These are phyloP conservation scores for Verticillium dahliae DNA, from an alignment of 2,329 filamentous ascomycete species.

Conservation along the genomic window DNA sequence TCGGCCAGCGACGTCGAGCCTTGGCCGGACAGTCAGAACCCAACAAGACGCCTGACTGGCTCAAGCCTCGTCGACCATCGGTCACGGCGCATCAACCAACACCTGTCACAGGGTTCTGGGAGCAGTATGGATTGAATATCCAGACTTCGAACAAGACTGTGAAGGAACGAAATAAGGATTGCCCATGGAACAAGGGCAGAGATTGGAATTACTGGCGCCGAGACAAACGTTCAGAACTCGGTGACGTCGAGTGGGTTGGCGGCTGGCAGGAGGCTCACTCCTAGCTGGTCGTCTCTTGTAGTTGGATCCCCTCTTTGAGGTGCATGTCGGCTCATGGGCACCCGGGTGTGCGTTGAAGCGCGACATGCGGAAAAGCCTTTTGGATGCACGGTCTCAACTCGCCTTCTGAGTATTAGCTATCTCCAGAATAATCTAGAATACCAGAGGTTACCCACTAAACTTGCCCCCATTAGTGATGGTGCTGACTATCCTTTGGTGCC, in stretches of 20 bases:
- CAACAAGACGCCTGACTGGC: constrained; percentile 34
- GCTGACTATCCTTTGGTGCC: no score
- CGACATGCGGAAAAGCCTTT: constrained; percentile 1
- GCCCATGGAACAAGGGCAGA: constrained; percentile 51
- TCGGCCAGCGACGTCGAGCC: constrained; percentile 77
- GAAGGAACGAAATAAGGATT: constrained; percentile 44
- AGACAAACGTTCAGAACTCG: constrained; percentile 60
- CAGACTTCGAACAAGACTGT: constrained; percentile 28
- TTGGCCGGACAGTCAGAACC: constrained; percentile 45
- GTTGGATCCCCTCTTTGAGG: constrained; percentile 36
- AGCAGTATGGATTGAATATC: constrained; percentile 26
- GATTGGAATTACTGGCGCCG: constrained; percentile 56
- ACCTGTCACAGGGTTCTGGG: constrained; percentile 32
- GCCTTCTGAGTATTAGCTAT: constrained; percentile 61
- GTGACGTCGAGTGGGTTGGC: constrained; percentile 90
- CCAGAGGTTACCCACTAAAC: constrained; percentile 60
- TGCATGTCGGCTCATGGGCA: neutral
- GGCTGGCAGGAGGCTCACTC: constrained; percentile 65
- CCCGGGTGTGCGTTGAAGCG: neutral
- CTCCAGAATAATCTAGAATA: constrained; percentile 42
- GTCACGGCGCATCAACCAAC: neutral
- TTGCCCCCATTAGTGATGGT: no score
- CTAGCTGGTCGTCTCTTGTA: constrained; percentile 50
- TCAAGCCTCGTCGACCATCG: neutral
- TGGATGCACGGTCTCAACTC: constrained; percentile 41